A percentile compares a stretch with the other conserved stretches of the same genome.
These are phyloP conservation scores for Paratinospora sagittata DNA, from an alignment of 164 flowering plant genomes.

Conservation along the genomic window DNA sequence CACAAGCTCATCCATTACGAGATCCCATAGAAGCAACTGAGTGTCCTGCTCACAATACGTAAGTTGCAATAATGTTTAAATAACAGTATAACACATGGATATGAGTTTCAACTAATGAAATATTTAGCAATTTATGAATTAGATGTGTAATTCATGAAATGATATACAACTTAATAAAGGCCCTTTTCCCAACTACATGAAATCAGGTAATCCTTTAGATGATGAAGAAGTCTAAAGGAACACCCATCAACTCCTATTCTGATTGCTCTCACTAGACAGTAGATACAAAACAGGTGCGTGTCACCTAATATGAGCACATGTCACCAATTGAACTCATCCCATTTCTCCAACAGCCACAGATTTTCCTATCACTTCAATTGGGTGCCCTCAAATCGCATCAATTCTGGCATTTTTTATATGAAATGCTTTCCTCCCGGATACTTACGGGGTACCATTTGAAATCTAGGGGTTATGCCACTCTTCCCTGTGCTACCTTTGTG, in stretches of 20 bases:
- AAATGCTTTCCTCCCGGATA: neutral
- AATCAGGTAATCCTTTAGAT: too few species aligned
- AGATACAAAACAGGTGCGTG: too few species aligned
- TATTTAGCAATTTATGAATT: neutral
- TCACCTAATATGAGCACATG: too few species aligned
- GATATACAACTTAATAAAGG: neutral
- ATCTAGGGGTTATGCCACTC: neutral
- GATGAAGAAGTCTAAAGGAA: too few species aligned
- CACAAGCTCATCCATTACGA: slow-evolving; percentile 89
- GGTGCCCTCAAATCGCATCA: neutral
- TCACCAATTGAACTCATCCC: neutral
- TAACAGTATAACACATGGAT: neutral
- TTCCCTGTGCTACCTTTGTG: too few species aligned
- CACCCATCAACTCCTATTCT: too few species aligned
- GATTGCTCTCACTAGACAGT: too few species aligned
- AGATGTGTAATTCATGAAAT: neutral
- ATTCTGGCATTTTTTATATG: neutral
- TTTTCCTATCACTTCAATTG: neutral
- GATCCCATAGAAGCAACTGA: slow-evolving; percentile 87
- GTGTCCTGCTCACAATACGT: slow-evolving; percentile 59
- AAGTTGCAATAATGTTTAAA: neutral
- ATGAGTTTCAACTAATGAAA: neutral
- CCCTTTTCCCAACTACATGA: neutral
- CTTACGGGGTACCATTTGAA: neutral
- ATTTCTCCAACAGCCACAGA: neutral